Conservation (phyloP, 805 yeast species). For the Saccharomycopsis fodiens region DNA sequence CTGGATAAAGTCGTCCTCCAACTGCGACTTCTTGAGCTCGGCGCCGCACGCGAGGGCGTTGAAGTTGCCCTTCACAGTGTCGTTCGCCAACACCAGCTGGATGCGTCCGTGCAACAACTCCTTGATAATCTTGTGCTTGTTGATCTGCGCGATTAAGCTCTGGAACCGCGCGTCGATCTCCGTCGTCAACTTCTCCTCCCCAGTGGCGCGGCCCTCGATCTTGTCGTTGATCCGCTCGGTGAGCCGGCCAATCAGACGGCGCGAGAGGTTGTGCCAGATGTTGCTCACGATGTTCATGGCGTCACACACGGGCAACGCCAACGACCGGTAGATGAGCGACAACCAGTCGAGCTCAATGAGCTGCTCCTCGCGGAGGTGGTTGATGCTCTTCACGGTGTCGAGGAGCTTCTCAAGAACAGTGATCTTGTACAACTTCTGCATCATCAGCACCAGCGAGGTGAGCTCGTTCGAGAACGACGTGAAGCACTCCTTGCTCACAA, state of each 20-base stretch:
- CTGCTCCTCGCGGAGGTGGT: background rate
- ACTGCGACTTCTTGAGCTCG: background rate
- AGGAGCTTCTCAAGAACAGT: background rate
- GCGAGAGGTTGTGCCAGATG: conserved; percentile 2
- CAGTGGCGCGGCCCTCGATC: background rate
- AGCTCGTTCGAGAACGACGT: background rate
- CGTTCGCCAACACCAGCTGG: background rate
- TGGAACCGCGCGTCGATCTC: background rate
- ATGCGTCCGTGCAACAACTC: background rate
- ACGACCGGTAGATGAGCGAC: background rate
- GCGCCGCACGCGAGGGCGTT: background rate
- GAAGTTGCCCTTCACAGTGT: background rate
- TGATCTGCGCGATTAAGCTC: background rate
- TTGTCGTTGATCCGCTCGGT: background rate
- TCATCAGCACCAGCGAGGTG: background rate
- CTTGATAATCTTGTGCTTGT: background rate
- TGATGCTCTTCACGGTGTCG: conserved; percentile 1
- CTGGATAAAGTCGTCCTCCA: background rate
- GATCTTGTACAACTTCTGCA: background rate
- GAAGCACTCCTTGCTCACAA: conserved; percentile 1
- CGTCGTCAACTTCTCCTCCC: background rate
- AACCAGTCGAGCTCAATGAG: background rate
- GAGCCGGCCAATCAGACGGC: background rate
- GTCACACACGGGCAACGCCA: conserved; percentile 4
- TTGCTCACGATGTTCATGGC: conserved; percentile 4